A percentile compares a stretch with the other conserved stretches of the same genome.
Evolutionary conservation across 768 basidiomycete genomes (phyloP).

Genomic region (Hysterangium stoloniferum): DNA sequence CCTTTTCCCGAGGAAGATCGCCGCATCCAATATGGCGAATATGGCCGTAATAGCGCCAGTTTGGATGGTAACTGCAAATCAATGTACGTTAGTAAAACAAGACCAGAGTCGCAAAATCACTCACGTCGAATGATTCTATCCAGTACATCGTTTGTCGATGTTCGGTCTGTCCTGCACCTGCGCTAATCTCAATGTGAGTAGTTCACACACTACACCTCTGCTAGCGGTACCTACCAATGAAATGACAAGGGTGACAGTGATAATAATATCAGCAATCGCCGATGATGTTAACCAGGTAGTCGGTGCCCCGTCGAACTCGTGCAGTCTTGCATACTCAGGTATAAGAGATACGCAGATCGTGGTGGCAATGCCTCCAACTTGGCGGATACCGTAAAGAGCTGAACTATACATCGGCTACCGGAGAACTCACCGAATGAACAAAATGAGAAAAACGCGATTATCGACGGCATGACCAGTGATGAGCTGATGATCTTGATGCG

Average conservation of each 20-base stretch:
- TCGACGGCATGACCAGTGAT: conserved; percentile 18
- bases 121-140: conserved; percentile 35
- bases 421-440: conserved; percentile 25
- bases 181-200: neutral
- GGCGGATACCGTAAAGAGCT: neutral
- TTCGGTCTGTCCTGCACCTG: neutral
- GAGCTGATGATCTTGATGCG: conserved; percentile 29
- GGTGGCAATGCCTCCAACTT: conserved; percentile 30
- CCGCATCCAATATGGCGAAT: conserved; percentile 27
- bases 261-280: conserved; percentile 39
- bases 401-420: too few species aligned
- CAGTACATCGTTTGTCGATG: conserved; percentile 32
- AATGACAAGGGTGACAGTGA: conserved; percentile 34
- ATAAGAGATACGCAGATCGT: conserved; percentile 21
- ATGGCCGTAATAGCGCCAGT: conserved; percentile 32
- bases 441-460: conserved; percentile 24
- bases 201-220: neutral
- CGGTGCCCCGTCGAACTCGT: conserved; percentile 25
- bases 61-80: conserved; percentile 21
- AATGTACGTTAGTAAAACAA: neutral
- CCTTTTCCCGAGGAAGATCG: conserved; percentile 17
- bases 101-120: conserved; percentile 9
- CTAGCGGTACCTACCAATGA: conserved; percentile 28
- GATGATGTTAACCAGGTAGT: conserved; percentile 37
- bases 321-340: conserved; percentile 23